A percentile compares a stretch with the other conserved stretches of the same genome.
phyloP scores from a whole-genome alignment of 2,329 filamentous ascomycete genomes.

The Paraconiothyrium sp. region DNA sequence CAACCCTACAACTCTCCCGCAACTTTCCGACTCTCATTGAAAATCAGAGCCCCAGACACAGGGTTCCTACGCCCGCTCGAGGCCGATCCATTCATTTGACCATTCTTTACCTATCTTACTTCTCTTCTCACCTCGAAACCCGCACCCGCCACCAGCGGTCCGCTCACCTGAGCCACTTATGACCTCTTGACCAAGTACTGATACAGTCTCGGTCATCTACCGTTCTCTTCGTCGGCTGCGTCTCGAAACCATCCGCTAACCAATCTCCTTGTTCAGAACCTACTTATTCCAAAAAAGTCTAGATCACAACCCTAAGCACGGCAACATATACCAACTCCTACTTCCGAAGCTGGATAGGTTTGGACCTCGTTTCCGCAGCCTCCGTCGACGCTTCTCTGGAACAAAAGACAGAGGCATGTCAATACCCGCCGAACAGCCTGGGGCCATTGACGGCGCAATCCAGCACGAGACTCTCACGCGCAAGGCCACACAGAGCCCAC shows the following conservation, averaged over 20 bases:
- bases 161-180: constrained; percentile 5
- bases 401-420: constrained; percentile 38
- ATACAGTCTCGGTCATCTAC: background rate
- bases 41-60: constrained; percentile 25
- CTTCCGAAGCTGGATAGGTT: constrained; percentile 33
- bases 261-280: background rate
- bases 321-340: background rate
- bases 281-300: background rate
- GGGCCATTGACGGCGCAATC: constrained; percentile 35
- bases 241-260: background rate
- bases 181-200: constrained; percentile 6
- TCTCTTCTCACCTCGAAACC: constrained; percentile 15
- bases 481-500: constrained; percentile 52
- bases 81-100: constrained; percentile 32
- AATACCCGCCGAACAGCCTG: constrained; percentile 26
- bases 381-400: constrained; percentile 38
- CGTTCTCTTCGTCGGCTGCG: background rate
- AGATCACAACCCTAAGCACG: background rate
- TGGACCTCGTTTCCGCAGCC: constrained; percentile 33
- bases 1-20: constrained; percentile 33
- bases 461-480: constrained; percentile 33
- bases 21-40: constrained; percentile 36
- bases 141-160: constrained; percentile 18
- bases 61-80: constrained; percentile 20
- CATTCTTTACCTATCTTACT: constrained; percentile 37